Base-by-base conservation (phyloP, 1,139 yeast species). In the Debaryomyces nepalensis region DNA sequence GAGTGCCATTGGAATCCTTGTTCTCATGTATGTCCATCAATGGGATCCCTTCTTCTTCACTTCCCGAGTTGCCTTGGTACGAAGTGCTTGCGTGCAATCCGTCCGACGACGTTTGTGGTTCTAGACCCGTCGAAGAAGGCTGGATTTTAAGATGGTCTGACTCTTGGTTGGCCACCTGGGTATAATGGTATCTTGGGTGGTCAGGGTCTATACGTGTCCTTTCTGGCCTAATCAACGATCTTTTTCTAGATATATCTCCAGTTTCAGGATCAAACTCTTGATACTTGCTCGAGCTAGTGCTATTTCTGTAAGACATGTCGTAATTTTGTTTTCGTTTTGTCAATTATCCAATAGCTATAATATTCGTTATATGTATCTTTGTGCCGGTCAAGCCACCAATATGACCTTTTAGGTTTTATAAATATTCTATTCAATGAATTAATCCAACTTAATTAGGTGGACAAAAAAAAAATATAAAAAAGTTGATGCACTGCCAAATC, bases 211-310 rank as follows among this genome's bases (percentile, higher is more conserved):
- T 68, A 43, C 90, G 70, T 38, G 84, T 81, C 50, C 96, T 74
- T 60, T 89, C 96, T 2, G 95, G 96, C 49, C 87, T 75, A 31
- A 88, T 86, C 49, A 89, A 70, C 1, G 96, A 86, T 55, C 76
- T 75, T 57, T 83, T 84, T 42, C 93, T 63, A 31, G 66, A 59
- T 32, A 78, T 40, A 29, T 75, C 75, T 19, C 77, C 79, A 2
- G 77, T 46, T 51, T 77, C 82, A 1, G 74, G 73, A 55, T 77
- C 81, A 46, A 70, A 71, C 50, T 71, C 77, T 45, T 60, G 67
- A 53, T 70, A 73, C 44, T 55, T 64, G 24, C 46, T 49, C 19
- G 59, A 50, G 33, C 42, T 40, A 15, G 40, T 40, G 39, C 59
- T 54, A 41, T 53, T 51, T 48, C 63, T 36, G 22, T 36, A 43